Evolutionary conservation across 352 stramenopile species (phyloP), one percentile per base, ranked within the genome.

Genomic region (Phytophthora aleatoria): DNA sequence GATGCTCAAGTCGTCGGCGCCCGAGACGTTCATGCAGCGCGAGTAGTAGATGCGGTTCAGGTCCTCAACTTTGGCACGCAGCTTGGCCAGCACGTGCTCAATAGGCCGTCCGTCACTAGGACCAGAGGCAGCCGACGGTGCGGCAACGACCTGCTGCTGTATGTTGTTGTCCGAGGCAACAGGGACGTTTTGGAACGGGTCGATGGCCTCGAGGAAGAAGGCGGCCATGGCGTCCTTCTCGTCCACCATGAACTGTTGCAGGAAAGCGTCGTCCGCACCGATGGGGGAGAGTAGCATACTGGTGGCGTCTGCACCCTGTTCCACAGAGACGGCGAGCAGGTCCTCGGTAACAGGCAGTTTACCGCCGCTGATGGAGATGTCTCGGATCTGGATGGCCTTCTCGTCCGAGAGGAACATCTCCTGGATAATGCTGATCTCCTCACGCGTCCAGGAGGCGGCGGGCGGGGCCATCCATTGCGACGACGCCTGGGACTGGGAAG

Each of bases 31-130:
- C 55, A 84, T 77, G 53, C 77, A 84, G 50, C 76, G 80, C 33
- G 78, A 74, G 69, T 85, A 90, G 74, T 90, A 90, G 58, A 87
- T 80, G 49, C 73, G 79, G 28, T 74, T 79, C 16, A 90, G 67
- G 36, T 67, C 64, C n/a, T 76, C 65, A 36, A 90, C 76, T 30
- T 83, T 85, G 45, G 61, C 49, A 15, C 78, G 78, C 43, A 90
- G 67, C 57, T 76, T 83, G 38, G 57, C 68, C n/a, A 90, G 64
- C 47, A 71, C 67, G 53, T 79, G 55, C 38, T 87, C 73, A 15
- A 77, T 57, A 6, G 67, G 57, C 31, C 58, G 65, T n/a, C 59
- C 63, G 30, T 54, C 53, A 31, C 58, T 56, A 27, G 61, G 41
- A 36, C 42, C 41, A 16, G 64, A 24, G 2, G 15, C 47, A n/a